Base-by-base conservation (phyloP, 768 basidiomycete species). In the Boletus vermiculosoides region DNA sequence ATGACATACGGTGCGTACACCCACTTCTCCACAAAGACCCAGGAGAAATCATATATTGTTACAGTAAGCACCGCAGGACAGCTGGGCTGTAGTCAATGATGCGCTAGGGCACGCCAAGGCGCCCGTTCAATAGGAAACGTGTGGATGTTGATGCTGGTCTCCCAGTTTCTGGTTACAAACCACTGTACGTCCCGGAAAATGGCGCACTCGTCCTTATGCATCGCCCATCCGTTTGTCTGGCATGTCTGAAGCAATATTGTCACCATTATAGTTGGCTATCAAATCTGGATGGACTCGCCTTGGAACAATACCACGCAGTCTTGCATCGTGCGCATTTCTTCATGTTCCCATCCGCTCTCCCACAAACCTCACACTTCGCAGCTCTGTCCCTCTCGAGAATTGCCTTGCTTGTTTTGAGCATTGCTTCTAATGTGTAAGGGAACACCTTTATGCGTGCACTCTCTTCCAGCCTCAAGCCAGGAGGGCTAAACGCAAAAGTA, bases 321-420 rank as follows among this genome's bases (percentile, higher is more conserved):
- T 70, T 71, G 58, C 69, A 71, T 33, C 60, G 63, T 52, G 61
- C 64, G 52, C 69, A 71, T 39, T 54, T 70, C 56, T 64, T 70
- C 54, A 64, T 18, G 22, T 40, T 52, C 12, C 25, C 46, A 13
- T 66, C 67, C 16, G 10, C 47, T 45, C 40, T 64, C 18, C 62
- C 56, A 56, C 69, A 71, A 15, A 23, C 54, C 30, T 66, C 69
- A 34, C 69, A 71, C 51, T 41, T 70, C 1, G 60, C 48, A 23
- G 40, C 50, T 31, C 13, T 71, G 2, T 45, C 61, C 54, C 48
- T 59, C 47, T 66, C 64, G 18, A 66, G 62, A 30, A 72, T 34
- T 0, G 23, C 47, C 40, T 49, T 63, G 58, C 69, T 71, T 18
- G 61, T 60, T 41, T 25, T 59, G 40, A 71, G 63, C 63, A 71